Evolutionary conservation across 495 filamentous ascomycete species (phyloP).

Genomic region (Evernia prunastri): DNA sequence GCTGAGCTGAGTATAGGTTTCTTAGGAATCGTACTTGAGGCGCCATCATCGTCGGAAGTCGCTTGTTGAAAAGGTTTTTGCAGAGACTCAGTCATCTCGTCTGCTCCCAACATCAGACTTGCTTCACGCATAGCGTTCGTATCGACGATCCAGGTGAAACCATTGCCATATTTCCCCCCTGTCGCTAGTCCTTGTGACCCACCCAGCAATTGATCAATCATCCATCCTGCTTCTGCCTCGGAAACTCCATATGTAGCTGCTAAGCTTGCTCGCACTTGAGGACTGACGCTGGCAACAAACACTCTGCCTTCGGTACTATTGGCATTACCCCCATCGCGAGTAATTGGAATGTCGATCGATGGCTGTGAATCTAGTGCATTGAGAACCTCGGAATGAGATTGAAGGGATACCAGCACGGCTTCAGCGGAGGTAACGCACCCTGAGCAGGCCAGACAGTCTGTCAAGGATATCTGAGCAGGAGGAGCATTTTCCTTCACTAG

Average conservation of each 20-base stretch:
- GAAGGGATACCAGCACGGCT: slow-evolving; percentile 85
- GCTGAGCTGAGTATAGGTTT: slow-evolving; percentile 81
- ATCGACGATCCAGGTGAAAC: slow-evolving; percentile 82
- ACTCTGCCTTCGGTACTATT: slow-evolving; percentile 51
- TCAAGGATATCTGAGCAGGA: slow-evolving; percentile 84
- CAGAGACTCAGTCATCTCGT: slow-evolving; percentile 57
- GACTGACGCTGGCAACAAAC: slow-evolving; percentile 86
- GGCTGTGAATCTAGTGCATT: slow-evolving; percentile 65
- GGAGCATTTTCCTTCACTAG: slow-evolving; percentile 50
- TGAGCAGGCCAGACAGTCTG: slow-evolving; percentile 94
- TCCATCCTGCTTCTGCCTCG: slow-evolving; percentile 63
- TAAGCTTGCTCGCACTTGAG: slow-evolving; percentile 79
- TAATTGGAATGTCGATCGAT: slow-evolving; percentile 32
- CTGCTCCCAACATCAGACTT: slow-evolving; percentile 69
- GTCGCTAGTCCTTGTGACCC: slow-evolving; percentile 59
- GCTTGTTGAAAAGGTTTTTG: slow-evolving; percentile 14
- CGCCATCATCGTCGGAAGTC: slow-evolving; percentile 22
- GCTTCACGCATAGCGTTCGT: slow-evolving; percentile 75
- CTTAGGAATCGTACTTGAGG: slow-evolving; percentile 37
- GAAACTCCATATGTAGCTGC: slow-evolving; percentile 73
- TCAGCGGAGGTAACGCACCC: slow-evolving; percentile 97
- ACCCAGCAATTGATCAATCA: slow-evolving; percentile 75
- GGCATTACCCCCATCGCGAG: slow-evolving; percentile 27
- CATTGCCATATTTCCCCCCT: slow-evolving; percentile 63
- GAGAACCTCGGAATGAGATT: slow-evolving; percentile 87